A percentile compares a stretch with the other conserved stretches of the same genome.
phyloP scores from a whole-genome alignment of 2,329 filamentous ascomycete species.

The Hirsutella minnesotensis region DNA sequence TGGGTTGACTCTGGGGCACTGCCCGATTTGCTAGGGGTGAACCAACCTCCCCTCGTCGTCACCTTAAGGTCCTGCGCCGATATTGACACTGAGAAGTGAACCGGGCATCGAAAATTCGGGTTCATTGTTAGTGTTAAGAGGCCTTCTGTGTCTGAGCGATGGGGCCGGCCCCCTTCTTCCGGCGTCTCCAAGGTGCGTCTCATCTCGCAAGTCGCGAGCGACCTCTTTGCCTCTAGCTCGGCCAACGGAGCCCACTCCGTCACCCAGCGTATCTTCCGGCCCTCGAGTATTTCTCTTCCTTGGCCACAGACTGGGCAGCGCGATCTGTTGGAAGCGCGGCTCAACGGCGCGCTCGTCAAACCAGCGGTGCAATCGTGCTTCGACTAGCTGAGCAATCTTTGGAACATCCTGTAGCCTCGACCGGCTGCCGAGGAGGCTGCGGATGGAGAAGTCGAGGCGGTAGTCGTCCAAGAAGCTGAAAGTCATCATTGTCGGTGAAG shows the following conservation, averaged over 20 bases:
- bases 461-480: slow-evolving; percentile 93
- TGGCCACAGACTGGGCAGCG: slow-evolving; percentile 72
- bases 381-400: slow-evolving; percentile 77
- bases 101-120: slow-evolving; percentile 34
- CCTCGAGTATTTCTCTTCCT: slow-evolving; percentile 73
- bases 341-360: slow-evolving; percentile 81
- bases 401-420: slow-evolving; percentile 74
- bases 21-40: no score
- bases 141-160: slow-evolving; percentile 26
- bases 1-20: neutral
- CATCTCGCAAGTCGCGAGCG: slow-evolving; percentile 37
- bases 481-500: slow-evolving; percentile 75
- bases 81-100: slow-evolving; percentile 27
- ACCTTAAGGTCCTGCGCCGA: slow-evolving; percentile 12
- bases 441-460: slow-evolving; percentile 68
- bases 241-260: slow-evolving; percentile 34
- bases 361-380: slow-evolving; percentile 71
- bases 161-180: slow-evolving; percentile 22
- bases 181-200: slow-evolving; percentile 32
- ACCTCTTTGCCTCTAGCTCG: slow-evolving; percentile 42
- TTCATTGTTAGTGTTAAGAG: slow-evolving; percentile 19
- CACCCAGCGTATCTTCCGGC: slow-evolving; percentile 46
- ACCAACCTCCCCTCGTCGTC: no score
- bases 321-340: slow-evolving; percentile 78
- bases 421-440: slow-evolving; percentile 68